phyloP scores from a whole-genome alignment of 164 flowering plant species.

The Vitis labrusca region DNA sequence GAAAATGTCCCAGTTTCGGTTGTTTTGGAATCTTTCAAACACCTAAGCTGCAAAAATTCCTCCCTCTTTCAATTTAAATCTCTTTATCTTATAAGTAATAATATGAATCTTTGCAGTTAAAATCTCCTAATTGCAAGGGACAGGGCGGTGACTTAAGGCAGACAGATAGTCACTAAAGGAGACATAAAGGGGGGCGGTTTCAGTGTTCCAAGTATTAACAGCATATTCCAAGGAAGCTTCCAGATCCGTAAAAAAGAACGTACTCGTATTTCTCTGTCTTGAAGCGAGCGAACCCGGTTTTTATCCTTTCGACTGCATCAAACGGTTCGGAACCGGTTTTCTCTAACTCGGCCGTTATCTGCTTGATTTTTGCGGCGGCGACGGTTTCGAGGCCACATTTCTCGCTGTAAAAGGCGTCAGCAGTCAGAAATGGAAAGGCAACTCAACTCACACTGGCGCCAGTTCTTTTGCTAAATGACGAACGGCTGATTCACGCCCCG shows the following conservation, averaged over 20 bases:
- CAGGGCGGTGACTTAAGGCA: too few species aligned
- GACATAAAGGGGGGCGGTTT: too few species aligned
- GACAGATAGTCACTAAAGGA: too few species aligned
- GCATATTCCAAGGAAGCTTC: slow-evolving; percentile 1
- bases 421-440: neutral
- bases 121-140: too few species aligned
- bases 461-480: too few species aligned
- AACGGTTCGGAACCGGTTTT: slow-evolving; percentile 10
- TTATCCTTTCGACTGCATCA: slow-evolving; percentile 49
- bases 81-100: too few species aligned
- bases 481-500: neutral
- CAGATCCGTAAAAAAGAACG: slow-evolving; percentile 13
- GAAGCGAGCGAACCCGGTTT: slow-evolving; percentile 51
- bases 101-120: too few species aligned
- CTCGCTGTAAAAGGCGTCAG: slow-evolving; percentile 30
- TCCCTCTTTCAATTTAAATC: too few species aligned
- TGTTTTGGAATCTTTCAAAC: too few species aligned
- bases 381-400: slow-evolving; percentile 35
- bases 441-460: too few species aligned
- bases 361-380: slow-evolving; percentile 58
- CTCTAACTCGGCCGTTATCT: slow-evolving; percentile 54
- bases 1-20: too few species aligned
- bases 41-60: too few species aligned
- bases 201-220: neutral
- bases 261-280: slow-evolving; percentile 59